A percentile compares a stretch with the other conserved stretches of the same genome.
These are phyloP conservation scores for Penicillium vulpinum DNA, from an alignment of 2,329 filamentous ascomycete genomes.

Conservation along the genomic window DNA sequence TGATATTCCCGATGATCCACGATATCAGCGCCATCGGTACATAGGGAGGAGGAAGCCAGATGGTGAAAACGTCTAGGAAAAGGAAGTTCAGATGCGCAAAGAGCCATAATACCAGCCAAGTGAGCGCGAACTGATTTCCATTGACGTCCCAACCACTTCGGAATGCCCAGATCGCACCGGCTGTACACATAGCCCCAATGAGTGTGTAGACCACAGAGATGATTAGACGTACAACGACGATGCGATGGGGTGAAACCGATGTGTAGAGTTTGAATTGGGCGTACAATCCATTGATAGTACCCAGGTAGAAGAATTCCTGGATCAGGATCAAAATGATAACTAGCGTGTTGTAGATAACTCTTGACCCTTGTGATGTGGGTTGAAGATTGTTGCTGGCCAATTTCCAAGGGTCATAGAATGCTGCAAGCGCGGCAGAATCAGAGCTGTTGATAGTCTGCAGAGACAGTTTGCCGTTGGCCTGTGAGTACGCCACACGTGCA, in stretches of 20 bases:
- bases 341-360: conserved; percentile 49
- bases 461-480: conserved; percentile 34
- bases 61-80: conserved; percentile 47
- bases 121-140: conserved; percentile 44
- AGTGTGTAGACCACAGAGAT: conserved; percentile 43
- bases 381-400: conserved; percentile 41
- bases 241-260: conserved; percentile 30
- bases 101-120: conserved; percentile 49
- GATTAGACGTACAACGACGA: conserved; percentile 36
- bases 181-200: conserved; percentile 42
- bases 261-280: conserved; percentile 40
- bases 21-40: conserved; percentile 49
- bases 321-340: conserved; percentile 49
- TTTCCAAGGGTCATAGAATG: conserved; percentile 43
- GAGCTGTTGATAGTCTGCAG: conserved; percentile 25
- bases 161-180: conserved; percentile 50
- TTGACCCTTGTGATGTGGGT: conserved; percentile 43
- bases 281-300: conserved; percentile 48
- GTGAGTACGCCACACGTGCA: conserved; percentile 37
- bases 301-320: conserved; percentile 52
- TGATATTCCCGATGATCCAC: conserved; percentile 49
- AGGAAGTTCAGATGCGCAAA: conserved; percentile 49
- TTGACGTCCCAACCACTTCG: conserved; percentile 42
- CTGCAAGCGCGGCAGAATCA: conserved; percentile 34
- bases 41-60: conserved; percentile 41